Base-by-base conservation (phyloP, 2,329 filamentous ascomycete species). In the Aspergillus ruber region DNA sequence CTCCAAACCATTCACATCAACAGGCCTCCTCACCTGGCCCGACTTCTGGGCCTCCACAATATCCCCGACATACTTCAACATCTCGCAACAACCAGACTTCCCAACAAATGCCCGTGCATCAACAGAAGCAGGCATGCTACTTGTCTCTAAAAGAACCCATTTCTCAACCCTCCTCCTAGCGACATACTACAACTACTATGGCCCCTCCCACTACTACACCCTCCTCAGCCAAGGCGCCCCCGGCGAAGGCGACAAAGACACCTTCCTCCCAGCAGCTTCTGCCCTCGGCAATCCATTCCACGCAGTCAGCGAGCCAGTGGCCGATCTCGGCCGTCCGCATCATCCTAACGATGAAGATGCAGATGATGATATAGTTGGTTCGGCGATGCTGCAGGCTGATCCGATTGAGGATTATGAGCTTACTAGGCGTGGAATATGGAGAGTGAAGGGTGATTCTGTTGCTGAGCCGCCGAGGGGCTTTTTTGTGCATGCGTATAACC, bases 1-100 rank as follows among this genome's bases (percentile, higher is more conserved):
- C 4, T 63, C 66, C 1, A 69, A 76, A 32, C 77, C 76, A 0
- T 81, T 75, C 59, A 62, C 49, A 6, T 72, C 72, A 1, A 69
- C 68, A 1, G 78, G 78, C n/a, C 63, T 80, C 32, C 65, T 82
- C 17, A 71, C 74, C 15, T 82, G 77, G 76, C 77, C 79, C 6
- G 78, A 81, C 56, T 76, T 70, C 50, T 72, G 67, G 64, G 62
- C 63, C 6, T 60, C 65, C 6, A 66, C 67, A 0, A 66, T 64
- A 25, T 63, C 66, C 17, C 66, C 67, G 1, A 51, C 64, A 12
- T 70, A 65, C 48, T 73, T 68, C 52, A 56, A 65, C 23, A 68
- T 74, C 29, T 68, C 68, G 3, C 66, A 65, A 15, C 60, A 64
- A 33, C 51, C 59, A 3, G 56, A 56, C 2, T 64, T 64, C 0